Evolutionary conservation across 768 basidiomycete genomes (phyloP), one percentile per base, ranked within the genome.

Genomic region (Lactarius vividus): DNA sequence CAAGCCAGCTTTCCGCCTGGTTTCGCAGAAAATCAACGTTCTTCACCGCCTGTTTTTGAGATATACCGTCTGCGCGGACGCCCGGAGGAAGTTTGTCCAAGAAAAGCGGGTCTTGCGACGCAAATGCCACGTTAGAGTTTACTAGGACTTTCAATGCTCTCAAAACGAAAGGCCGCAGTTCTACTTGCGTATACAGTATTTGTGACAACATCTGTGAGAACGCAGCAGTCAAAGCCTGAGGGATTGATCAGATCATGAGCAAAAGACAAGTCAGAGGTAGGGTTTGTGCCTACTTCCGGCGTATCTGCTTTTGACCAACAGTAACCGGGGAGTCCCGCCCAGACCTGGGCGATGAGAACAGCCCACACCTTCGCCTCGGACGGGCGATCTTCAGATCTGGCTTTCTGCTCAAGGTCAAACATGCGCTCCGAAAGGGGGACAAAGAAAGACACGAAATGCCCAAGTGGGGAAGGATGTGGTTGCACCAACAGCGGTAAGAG

Each of bases 361-460:
- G 86, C 91, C 93, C 94, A 99, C 42, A 98, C 88, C 77, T 98
- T 99, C 16, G 90, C 91, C 76, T 98, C 95, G 0, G 91, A 87
- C 59, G 83, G 83, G 42, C 87, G 85, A 15, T 84, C 85, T 62
- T 88, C 88, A 8, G 81, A 78, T 69, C 92, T 91, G 0, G 94
- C 91, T 18, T 83, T 87, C 66, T 91, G 86, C 73, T 96, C 91
- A 42, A 92, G 77, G 72, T 93, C 85, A 73, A 98, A 99, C 83
- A 98, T 88, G 20, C 87, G 83, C 75, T 98, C 96, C 57, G 95
- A 97, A 57, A 98, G 78, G 20, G 96, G 96, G 9, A 98, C 90
- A 71, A 98, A 98, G 75, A 92, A 92, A 2, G 85, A 84, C 39
- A 92, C 82, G 72, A 98, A 99, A 78, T 96, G 96, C 0, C 79